Evolutionary conservation across 78 protist species (phyloP).

Genomic region (Paratrimastix pyriformis): DNA sequence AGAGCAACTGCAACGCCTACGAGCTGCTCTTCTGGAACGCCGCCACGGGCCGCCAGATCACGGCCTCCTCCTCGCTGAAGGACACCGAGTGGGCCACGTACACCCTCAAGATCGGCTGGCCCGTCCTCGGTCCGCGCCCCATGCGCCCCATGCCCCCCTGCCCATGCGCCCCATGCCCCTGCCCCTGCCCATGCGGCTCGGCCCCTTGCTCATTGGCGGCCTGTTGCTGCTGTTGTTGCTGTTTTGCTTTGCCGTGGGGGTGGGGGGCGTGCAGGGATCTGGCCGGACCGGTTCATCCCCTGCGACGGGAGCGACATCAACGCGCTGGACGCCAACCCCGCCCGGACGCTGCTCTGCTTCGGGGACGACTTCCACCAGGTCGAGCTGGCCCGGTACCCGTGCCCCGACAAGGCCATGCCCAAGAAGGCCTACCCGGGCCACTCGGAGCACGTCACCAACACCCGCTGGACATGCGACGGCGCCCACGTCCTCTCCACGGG

Average conservation of each 20-base stretch:
- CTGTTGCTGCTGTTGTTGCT: too few species aligned
- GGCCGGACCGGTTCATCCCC: not conserved
- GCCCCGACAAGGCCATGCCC: not conserved
- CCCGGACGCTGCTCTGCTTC: not conserved
- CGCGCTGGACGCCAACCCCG: too few species aligned
- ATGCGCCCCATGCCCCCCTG: too few species aligned
- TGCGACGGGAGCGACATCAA: not conserved
- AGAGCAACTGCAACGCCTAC: not conserved
- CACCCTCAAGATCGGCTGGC: not conserved
- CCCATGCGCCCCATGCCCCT: too few species aligned
- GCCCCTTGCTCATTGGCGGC: too few species aligned
- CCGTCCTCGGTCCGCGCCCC: too few species aligned
- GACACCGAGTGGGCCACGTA: not conserved
- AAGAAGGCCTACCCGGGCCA: not conserved
- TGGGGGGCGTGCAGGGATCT: conserved; percentile 1
- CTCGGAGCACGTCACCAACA: not conserved
- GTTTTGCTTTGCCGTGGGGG: too few species aligned
- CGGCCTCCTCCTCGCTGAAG: not conserved
- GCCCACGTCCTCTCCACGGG: not conserved
- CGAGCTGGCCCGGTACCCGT: not conserved
- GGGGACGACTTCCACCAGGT: conserved; percentile 4
- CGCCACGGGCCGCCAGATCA: not conserved
- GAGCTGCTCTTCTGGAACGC: conserved; percentile 14
- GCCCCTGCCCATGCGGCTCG: too few species aligned
- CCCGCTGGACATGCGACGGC: not conserved